Percentiles rank a stretch among this genome's conserved stretches.
Conservation (phyloP, 225 moss, liverwort and hornwort species). For the Straminergon stramineum region DNA sequence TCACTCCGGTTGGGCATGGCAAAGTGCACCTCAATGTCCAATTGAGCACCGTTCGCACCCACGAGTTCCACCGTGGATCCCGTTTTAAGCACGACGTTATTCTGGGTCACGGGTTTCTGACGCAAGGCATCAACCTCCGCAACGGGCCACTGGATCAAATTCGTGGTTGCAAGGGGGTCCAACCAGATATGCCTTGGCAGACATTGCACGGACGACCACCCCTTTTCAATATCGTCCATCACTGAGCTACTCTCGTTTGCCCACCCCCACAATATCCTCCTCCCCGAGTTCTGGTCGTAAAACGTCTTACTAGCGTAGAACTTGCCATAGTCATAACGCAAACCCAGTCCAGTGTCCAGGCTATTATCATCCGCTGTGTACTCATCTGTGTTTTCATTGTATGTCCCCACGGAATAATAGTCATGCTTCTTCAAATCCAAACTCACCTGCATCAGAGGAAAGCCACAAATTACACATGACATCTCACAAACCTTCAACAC, state of each 20-base stretch:
- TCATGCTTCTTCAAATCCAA: slow-evolving; percentile 59
- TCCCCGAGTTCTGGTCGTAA: slow-evolving; percentile 30
- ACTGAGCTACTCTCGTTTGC: slow-evolving; percentile 66
- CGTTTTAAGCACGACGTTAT: not conserved
- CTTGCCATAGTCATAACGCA: slow-evolving; percentile 75
- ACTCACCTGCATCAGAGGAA: slow-evolving; percentile 51
- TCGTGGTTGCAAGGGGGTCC: slow-evolving; percentile 31
- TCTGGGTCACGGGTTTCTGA: not conserved
- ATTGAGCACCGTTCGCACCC: slow-evolving; percentile 35
- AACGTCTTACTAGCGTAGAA: slow-evolving; percentile 90
- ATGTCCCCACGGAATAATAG: slow-evolving; percentile 68
- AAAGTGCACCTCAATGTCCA: slow-evolving; percentile 60
- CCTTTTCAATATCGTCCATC: slow-evolving; percentile 41
- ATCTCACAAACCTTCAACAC: not conserved
- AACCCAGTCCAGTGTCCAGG: slow-evolving; percentile 51
- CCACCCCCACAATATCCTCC: slow-evolving; percentile 86
- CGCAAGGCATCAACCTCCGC: slow-evolving; percentile 53
- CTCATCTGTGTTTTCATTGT: slow-evolving; percentile 21
- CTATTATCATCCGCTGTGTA: slow-evolving; percentile 3
- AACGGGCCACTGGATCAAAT: slow-evolving; percentile 76
- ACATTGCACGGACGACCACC: slow-evolving; percentile 82
- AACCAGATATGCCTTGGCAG: slow-evolving; percentile 67
- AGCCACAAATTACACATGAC: not conserved
- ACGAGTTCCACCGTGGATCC: slow-evolving; percentile 10
- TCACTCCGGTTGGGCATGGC: slow-evolving; percentile 17